Evolutionary conservation across 1,284 basidiomycete species (phyloP), one percentile per base, ranked within the genome.

Genomic region (Ceratobasidium sp.): DNA sequence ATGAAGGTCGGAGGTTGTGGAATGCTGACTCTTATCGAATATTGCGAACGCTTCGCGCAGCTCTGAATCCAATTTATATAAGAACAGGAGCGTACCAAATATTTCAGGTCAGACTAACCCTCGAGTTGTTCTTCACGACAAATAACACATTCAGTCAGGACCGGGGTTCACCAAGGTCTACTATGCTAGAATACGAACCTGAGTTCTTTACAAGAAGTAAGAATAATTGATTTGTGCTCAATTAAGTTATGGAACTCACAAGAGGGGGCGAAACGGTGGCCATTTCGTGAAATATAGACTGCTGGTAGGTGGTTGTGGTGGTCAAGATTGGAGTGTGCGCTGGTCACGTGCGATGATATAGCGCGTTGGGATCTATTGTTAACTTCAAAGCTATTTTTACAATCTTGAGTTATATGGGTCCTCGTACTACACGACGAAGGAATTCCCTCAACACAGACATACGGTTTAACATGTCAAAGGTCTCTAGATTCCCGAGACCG

Each of bases 21-120:
- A 23, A 16, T 7, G 77, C 83, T 73, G 70, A 84, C 84, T 84
- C 79, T 86, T 87, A 81, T 87, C 86, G 77, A 87, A 87, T 63
- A 88, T 83, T 76, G 85, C 85, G 82, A 88, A 87, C 57, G 86
- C 86, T 83, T 87, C 86, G 81, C 87, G 87, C 83, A 88, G 87
- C 78, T 85, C 84, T 84, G 77, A 44, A 44, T 11, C 32, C n/a
- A 18, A 46, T 54, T 4, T 41, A 9, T 21, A 73, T n/a, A 14
- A 61, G 9, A 16, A 18, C 30, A 32, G n/a, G 18, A 41, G 9
- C 11, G 49, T 57, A 35, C 9, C n/a, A 28, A 32, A 30, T 57
- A 50, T 11, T 38, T 5, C 21, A 32, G 4, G 35, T 14, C n/a
- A 26, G 54, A 55, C 55, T n/a, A 18, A 62, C 38, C 43, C 38